These are phyloP conservation scores for Aegilops umbellulata DNA, from an alignment of 176 grass and related monocot species.

Conservation along the genomic window DNA sequence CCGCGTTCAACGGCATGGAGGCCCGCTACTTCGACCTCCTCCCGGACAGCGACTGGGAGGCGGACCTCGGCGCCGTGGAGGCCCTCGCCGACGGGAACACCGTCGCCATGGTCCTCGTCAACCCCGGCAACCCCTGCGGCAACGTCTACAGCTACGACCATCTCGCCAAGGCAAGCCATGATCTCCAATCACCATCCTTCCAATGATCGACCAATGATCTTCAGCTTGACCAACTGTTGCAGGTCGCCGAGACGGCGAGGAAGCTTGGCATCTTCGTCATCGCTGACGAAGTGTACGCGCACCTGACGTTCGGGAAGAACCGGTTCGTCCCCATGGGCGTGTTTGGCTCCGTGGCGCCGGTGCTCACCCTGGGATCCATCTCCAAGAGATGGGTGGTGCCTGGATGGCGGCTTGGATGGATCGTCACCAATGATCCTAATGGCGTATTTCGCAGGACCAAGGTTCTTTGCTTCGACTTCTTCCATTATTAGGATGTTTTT, in stretches of 20 bases:
- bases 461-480: conserved; percentile 23
- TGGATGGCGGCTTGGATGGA: conserved; percentile 88
- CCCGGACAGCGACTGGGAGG: conserved; percentile 61
- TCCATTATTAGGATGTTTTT: neutral
- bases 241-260: conserved; percentile 56
- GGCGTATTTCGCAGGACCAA: conserved; percentile 58
- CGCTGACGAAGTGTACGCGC: conserved; percentile 69
- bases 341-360: conserved; percentile 49
- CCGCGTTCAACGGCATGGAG: conserved; percentile 53
- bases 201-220: neutral
- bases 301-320: conserved; percentile 55
- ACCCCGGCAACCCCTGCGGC: conserved; percentile 74
- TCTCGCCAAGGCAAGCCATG: conserved; percentile 47
- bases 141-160: conserved; percentile 72
- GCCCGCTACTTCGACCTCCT: conserved; percentile 63
- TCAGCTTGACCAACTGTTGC: neutral
- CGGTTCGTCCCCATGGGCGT: conserved; percentile 61
- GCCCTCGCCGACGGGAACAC: conserved; percentile 62
- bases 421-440: conserved; percentile 47
- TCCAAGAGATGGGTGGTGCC: conserved; percentile 86
- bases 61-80: conserved; percentile 46
- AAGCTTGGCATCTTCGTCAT: conserved; percentile 79
- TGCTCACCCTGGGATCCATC: conserved; percentile 65
- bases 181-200: neutral
- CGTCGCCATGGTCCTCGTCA: conserved; percentile 68